A percentile compares a stretch with the other conserved stretches of the same genome.
phyloP scores from a whole-genome alignment of 1,139 yeast species.

The Magnusiomyces starmeri region DNA sequence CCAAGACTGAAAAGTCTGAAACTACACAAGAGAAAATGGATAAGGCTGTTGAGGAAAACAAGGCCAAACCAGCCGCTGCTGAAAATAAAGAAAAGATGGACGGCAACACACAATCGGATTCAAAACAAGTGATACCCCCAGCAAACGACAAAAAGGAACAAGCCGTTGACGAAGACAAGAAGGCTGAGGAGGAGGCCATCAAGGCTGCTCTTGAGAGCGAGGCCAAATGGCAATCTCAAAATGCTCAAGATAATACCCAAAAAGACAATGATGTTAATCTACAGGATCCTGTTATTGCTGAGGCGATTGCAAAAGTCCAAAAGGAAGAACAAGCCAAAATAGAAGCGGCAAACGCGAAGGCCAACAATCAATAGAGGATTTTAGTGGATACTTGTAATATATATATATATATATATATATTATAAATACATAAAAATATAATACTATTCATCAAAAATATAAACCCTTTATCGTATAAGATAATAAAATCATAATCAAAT shows the following conservation, averaged over 20 bases:
- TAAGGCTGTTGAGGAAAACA: neutral
- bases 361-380: neutral
- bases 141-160: neutral
- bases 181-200: neutral
- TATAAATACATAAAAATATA: too few species aligned
- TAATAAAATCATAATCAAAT: too few species aligned
- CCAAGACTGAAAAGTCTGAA: constrained; percentile 5
- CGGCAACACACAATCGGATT: neutral
- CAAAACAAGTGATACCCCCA: neutral
- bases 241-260: neutral
- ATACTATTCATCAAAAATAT: too few species aligned
- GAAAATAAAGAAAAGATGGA: neutral
- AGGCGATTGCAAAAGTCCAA: neutral
- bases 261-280: neutral
- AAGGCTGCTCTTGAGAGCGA: neutral
- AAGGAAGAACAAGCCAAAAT: neutral
- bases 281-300: neutral
- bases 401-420: too few species aligned
- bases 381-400: too few species aligned
- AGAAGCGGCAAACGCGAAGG: neutral
- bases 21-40: constrained; percentile 1
- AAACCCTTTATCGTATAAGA: too few species aligned
- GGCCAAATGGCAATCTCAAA: too few species aligned
- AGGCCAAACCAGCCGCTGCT: too few species aligned
- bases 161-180: neutral